phyloP scores from a whole-genome alignment of 306 rosid species.

The Chamaecrista fasciculata region DNA sequence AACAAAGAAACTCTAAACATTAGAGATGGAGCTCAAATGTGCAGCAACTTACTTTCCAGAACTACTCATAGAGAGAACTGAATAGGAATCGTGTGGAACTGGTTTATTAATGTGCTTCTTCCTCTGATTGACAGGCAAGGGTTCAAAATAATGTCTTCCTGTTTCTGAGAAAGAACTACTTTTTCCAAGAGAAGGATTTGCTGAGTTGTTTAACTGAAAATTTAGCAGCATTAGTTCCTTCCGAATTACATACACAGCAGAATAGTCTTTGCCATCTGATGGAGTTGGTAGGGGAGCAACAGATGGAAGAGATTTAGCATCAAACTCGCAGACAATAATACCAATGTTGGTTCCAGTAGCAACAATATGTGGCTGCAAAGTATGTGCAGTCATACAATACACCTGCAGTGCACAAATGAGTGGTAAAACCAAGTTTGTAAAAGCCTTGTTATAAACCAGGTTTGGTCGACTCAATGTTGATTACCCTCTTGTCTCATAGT shows the following conservation, averaged over 20 bases:
- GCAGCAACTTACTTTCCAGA: slow-evolving; percentile 88
- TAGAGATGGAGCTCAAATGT: slow-evolving; percentile 34
- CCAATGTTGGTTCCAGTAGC: slow-evolving; percentile 98
- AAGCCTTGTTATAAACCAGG: slow-evolving; percentile 18
- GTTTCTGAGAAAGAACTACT: slow-evolving; percentile 80
- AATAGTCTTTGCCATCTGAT: slow-evolving; percentile 81
- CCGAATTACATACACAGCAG: slow-evolving; percentile 86
- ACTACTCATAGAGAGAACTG: slow-evolving; percentile 94
- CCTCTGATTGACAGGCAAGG: slow-evolving; percentile 82
- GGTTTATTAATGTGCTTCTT: slow-evolving; percentile 94
- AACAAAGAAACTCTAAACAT: not conserved
- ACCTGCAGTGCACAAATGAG: slow-evolving; percentile 64
- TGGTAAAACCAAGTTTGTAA: slow-evolving; percentile 4
- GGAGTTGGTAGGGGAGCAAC: slow-evolving; percentile 90
- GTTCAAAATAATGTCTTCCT: slow-evolving; percentile 71
- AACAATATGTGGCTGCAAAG: slow-evolving; percentile 95
- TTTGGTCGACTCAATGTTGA: slow-evolving; percentile 13
- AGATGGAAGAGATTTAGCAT: slow-evolving; percentile 94
- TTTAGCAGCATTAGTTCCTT: slow-evolving; percentile 82
- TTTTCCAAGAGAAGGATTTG: slow-evolving; percentile 94
- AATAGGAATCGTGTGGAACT: slow-evolving; percentile 98
- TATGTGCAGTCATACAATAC: slow-evolving; percentile 91
- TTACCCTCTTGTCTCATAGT: slow-evolving; percentile 16
- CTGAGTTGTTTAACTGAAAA: slow-evolving; percentile 86
- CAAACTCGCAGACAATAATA: slow-evolving; percentile 91